Percentiles rank a stretch among this genome's conserved stretches.
Conservation (phyloP, 345 rosid species). For the Hibiscus trionum region DNA sequence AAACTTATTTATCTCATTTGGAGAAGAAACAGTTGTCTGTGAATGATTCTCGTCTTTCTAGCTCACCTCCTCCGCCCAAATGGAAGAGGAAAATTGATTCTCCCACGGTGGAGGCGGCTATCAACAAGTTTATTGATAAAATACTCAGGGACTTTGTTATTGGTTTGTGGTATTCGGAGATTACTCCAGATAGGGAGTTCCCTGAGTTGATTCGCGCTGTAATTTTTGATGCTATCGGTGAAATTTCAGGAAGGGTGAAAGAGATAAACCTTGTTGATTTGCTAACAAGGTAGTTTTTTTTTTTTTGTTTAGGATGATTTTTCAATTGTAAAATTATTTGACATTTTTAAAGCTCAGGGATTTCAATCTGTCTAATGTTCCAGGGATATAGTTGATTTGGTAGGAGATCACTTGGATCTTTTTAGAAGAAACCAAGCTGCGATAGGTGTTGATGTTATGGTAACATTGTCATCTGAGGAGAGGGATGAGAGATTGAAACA, state of each 20-base stretch:
- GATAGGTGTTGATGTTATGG: constrained; percentile 86
- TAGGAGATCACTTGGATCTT: constrained; percentile 85
- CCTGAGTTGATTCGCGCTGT: constrained; percentile 77
- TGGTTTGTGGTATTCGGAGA: constrained; percentile 85
- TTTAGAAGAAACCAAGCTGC: constrained; percentile 89
- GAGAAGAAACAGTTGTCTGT: constrained; percentile 69
- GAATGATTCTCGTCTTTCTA: constrained; percentile 67
- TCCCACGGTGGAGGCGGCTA: constrained; percentile 71
- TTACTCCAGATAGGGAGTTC: constrained; percentile 79
- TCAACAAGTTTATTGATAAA: constrained; percentile 64
- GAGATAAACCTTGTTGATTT: constrained; percentile 77
- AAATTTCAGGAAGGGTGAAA: constrained; percentile 78
- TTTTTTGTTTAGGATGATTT: neutral
- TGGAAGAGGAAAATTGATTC: constrained; percentile 91
- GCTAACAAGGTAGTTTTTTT: constrained; percentile 54
- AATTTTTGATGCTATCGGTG: constrained; percentile 86
- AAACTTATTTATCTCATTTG: constrained; percentile 42
- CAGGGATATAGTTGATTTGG: constrained; percentile 91
- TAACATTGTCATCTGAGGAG: constrained; percentile 74
- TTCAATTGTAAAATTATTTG: constrained; percentile 1
- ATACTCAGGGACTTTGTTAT: constrained; percentile 73
- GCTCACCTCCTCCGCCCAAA: constrained; percentile 38
- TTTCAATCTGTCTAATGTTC: constrained; percentile 22
- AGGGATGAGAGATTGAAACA: constrained; percentile 92
- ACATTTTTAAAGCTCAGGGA: constrained; percentile 1